These are phyloP conservation scores for Cadophora gregata DNA, from an alignment of 2,329 filamentous ascomycete species.

Conservation along the genomic window DNA sequence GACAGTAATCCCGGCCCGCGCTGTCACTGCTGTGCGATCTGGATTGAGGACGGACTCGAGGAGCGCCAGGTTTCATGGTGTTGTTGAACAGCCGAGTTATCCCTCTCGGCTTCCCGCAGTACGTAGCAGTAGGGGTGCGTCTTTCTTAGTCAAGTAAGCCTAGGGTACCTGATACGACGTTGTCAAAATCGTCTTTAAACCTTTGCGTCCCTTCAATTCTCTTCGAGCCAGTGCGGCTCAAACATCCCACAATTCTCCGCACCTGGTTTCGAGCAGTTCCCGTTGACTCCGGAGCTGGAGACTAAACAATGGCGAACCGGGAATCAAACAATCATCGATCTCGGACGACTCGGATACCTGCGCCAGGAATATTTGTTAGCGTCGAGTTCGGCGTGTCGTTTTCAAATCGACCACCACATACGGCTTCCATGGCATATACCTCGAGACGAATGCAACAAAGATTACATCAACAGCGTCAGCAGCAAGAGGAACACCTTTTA, in stretches of 20 bases:
- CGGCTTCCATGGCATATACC: conserved; percentile 37
- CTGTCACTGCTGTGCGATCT: conserved; percentile 5
- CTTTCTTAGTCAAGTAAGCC: conserved; percentile 3
- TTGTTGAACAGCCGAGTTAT: conserved; percentile 3
- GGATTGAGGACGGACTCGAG: no score
- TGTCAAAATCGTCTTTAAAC: conserved; percentile 15
- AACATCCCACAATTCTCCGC: neutral
- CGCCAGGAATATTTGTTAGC: conserved; percentile 40
- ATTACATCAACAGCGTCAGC: conserved; percentile 27
- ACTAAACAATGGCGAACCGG: conserved; percentile 31
- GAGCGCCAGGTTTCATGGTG: conserved; percentile 23
- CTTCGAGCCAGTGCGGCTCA: conserved; percentile 21
- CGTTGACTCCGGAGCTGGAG: neutral
- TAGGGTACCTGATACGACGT: conserved; percentile 12
- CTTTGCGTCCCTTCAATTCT: conserved; percentile 15
- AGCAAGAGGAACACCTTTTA: conserved; percentile 29
- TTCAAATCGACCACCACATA: conserved; percentile 34
- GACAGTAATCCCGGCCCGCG: neutral
- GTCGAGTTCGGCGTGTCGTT: conserved; percentile 42
- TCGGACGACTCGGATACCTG: conserved; percentile 32
- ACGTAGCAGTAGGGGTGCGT: conserved; percentile 13
- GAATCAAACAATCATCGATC: conserved; percentile 26
- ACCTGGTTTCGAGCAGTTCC: conserved; percentile 3
- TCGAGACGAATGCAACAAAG: conserved; percentile 40
- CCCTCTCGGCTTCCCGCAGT: conserved; percentile 17